A percentile compares a stretch with the other conserved stretches of the same genome.
phyloP scores from a whole-genome alignment of 179 eudicot species.

The Corrigiola litoralis region DNA sequence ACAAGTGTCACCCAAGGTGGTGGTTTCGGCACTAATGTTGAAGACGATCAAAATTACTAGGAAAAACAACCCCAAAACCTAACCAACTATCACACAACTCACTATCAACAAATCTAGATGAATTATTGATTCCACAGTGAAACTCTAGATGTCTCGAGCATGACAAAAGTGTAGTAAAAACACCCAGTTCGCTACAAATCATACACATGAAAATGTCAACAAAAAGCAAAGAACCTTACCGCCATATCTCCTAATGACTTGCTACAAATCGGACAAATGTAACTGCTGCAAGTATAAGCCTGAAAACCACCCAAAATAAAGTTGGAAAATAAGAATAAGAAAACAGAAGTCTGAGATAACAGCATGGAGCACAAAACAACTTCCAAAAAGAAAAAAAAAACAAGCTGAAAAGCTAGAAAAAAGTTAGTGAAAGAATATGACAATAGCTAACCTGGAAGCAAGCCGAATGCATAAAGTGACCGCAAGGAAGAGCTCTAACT shows the following conservation, averaged over 20 bases:
- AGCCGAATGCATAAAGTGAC: conserved; percentile 98
- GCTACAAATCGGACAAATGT: conserved; percentile 89
- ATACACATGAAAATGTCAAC: no score
- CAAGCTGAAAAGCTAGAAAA: neutral
- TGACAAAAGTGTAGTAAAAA: no score
- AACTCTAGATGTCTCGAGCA: no score
- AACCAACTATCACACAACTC: no score
- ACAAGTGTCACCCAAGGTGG: no score
- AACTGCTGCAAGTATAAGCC: conserved; percentile 93
- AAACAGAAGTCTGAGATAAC: neutral
- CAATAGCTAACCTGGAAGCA: conserved; percentile 73
- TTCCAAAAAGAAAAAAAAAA: no score
- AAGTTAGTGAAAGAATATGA: neutral
- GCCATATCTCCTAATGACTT: conserved; percentile 95
- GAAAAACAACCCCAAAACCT: no score
- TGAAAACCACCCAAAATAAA: conserved; percentile 4
- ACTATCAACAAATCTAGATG: no score
- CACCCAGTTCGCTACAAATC: no score
- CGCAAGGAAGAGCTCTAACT: conserved; percentile 89
- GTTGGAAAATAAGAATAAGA: neutral
- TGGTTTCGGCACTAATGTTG: no score
- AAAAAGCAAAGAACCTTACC: conserved; percentile 39
- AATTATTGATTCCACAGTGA: no score
- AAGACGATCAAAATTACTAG: no score
- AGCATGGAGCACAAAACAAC: neutral